Base-by-base conservation (phyloP, 176 grass and related monocot genomes). In the Ananas comosus region DNA sequence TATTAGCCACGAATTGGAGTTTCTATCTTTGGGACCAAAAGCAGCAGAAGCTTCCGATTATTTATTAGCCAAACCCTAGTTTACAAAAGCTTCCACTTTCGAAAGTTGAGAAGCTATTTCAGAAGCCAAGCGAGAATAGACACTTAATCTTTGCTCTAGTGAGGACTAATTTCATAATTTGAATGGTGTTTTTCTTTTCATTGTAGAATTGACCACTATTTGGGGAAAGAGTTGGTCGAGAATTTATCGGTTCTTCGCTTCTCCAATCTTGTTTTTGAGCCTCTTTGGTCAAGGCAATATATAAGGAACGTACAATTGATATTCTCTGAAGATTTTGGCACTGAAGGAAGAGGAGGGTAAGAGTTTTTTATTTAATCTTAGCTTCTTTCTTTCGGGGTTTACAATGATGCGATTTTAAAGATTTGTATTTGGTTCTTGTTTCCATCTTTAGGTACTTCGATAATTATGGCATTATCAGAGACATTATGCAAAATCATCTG, bases 401-500 rank as follows among this genome's bases (percentile, higher is more conserved):
- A 64, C 64, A 61, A 13, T 78, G 51, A 53, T 53, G 49, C 42
- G 28, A 3, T 70, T 48, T 29, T 28, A 65, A 42, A 29, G 8
- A 9, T 13, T 50, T 13, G 50, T 68, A 13, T 11, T 68, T 51
- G 61, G 74, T 69, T 53, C 28, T 50, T 87, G 18, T 63, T 85
- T 11, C 53, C 25, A 58, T 66, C 21, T 56, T 51, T 83, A 96
- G 93, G 82, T 96, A 96, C 76, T 97, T 97, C 56, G 89, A 97
- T 76, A 78, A 86, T 56, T 97, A 92, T 16, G 86, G 94, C 59
- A 90, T 97, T 71, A 97, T 92, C 81, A 82, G 94, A 81, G 94
- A 97, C 81, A 97, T 97, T 64, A 97, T 92, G 94, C 94, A 97
- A 75, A 97, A 90, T 71, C 94, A 97, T 90, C 83, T 97, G 67